Evolutionary conservation across 106 monocot genomes (phyloP).

Genomic region (Posidonia australis): DNA sequence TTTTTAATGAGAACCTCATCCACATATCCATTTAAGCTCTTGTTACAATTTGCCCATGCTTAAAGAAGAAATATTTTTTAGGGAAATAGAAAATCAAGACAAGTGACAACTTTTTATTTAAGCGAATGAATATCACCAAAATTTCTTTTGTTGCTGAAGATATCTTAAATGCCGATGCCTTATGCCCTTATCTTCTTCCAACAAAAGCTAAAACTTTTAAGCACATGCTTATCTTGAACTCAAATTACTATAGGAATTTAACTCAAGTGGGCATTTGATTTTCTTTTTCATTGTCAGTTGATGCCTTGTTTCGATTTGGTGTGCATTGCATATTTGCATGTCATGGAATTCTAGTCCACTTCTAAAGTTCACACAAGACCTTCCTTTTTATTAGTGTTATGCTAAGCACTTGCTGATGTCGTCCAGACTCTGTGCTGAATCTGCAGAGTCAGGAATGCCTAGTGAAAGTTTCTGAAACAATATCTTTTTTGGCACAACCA

Average conservation of each 20-base stretch:
- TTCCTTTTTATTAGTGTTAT: background rate
- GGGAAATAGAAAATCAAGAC: background rate
- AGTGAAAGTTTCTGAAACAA: conserved; percentile 79
- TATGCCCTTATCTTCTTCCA: too few species aligned
- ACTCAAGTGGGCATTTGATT: background rate
- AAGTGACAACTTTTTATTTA: background rate
- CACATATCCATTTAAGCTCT: background rate
- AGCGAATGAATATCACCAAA: background rate
- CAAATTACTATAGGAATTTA: too few species aligned
- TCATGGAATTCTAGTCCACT: background rate
- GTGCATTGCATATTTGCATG: background rate
- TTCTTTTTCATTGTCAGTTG: background rate
- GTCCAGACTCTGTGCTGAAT: background rate
- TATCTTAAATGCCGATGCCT: background rate
- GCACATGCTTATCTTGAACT: too few species aligned
- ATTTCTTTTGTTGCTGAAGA: background rate
- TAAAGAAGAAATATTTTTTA: background rate
- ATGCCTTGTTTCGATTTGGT: background rate
- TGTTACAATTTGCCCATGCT: too few species aligned
- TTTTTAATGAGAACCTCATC: too few species aligned
- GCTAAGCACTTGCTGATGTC: background rate
- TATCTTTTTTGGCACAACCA: conserved; percentile 52
- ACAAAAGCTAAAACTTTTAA: too few species aligned
- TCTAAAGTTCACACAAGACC: too few species aligned
- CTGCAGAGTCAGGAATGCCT: conserved; percentile 89